Percentiles rank a stretch among this genome's conserved stretches.
Evolutionary conservation across 345 rosid species (phyloP).

Genomic region (Murraya koenigii): DNA sequence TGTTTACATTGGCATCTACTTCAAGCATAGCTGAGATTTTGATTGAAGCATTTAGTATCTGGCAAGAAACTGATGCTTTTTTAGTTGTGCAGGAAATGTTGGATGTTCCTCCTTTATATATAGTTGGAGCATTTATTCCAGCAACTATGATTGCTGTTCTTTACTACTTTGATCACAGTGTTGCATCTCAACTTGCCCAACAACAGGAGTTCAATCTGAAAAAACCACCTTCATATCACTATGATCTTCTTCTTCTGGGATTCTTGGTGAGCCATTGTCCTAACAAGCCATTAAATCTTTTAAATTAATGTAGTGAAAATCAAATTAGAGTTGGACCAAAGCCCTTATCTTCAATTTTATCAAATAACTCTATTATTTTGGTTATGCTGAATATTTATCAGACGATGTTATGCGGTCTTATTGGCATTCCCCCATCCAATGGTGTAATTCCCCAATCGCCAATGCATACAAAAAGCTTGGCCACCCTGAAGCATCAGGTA

Average conservation of each 20-base stretch:
- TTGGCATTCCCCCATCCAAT: slow-evolving; percentile 95
- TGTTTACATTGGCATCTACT: background rate
- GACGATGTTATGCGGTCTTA: slow-evolving; percentile 85
- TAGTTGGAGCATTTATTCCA: slow-evolving; percentile 61
- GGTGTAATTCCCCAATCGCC: slow-evolving; percentile 99
- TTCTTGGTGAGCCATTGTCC: slow-evolving; percentile 36
- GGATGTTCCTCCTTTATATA: slow-evolving; percentile 52
- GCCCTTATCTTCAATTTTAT: background rate
- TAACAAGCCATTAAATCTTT: background rate
- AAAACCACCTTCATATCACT: slow-evolving; percentile 62
- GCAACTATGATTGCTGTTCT: slow-evolving; percentile 72
- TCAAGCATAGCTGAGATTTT: background rate
- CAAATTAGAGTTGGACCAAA: background rate
- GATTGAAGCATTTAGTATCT: background rate
- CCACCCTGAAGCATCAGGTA: slow-evolving; percentile 93
- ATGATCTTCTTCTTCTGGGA: slow-evolving; percentile 60
- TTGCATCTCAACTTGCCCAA: slow-evolving; percentile 66
- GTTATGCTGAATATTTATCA: slow-evolving; percentile 16
- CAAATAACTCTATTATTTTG: background rate
- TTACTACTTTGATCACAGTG: slow-evolving; percentile 67
- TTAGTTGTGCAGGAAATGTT: slow-evolving; percentile 44
- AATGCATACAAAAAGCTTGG: slow-evolving; percentile 96
- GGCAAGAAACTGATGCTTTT: slow-evolving; percentile 15
- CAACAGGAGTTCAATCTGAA: slow-evolving; percentile 64
- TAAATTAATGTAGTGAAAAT: background rate